Percentiles rank a stretch among this genome's conserved stretches.
phyloP scores from a whole-genome alignment of 2,329 filamentous ascomycete genomes.

The Trichothecium sympodiale region DNA sequence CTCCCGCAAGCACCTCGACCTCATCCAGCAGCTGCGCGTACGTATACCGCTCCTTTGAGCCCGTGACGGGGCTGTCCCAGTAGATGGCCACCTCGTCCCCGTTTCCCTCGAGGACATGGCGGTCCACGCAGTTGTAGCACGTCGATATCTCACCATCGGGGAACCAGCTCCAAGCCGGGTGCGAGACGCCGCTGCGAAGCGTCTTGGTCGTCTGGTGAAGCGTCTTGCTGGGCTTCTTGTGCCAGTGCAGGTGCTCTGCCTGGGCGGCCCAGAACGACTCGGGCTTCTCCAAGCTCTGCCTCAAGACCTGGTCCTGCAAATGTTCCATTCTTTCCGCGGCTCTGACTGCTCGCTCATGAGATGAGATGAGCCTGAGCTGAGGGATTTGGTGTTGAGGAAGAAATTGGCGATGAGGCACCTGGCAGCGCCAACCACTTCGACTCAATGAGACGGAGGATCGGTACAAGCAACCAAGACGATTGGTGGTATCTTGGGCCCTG shows the following conservation, averaged over 20 bases:
- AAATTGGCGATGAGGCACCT: too few relatives aligned
- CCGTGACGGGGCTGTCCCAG: conserved; percentile 80
- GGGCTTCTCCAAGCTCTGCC: conserved; percentile 54
- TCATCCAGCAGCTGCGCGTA: conserved; percentile 68
- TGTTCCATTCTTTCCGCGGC: conserved; percentile 8
- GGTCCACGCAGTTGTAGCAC: conserved; percentile 82
- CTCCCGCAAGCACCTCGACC: conserved; percentile 72
- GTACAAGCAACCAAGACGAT: too few relatives aligned
- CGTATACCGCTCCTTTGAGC: conserved; percentile 58
- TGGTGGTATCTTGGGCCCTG: too few relatives aligned
- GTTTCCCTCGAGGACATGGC: conserved; percentile 72
- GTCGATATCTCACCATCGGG: conserved; percentile 80
- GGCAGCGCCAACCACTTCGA: too few relatives aligned
- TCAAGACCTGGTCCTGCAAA: conserved; percentile 39
- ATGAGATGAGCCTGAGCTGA: not conserved
- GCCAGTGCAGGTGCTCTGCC: conserved; percentile 69
- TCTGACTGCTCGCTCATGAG: not conserved
- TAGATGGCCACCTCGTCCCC: conserved; percentile 66
- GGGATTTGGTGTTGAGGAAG: too few relatives aligned
- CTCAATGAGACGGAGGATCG: too few relatives aligned
- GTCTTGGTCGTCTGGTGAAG: conserved; percentile 52
- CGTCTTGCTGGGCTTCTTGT: conserved; percentile 56
- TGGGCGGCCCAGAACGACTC: conserved; percentile 66
- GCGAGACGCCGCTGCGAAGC: conserved; percentile 44
- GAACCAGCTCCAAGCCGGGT: conserved; percentile 85